Base-by-base conservation (phyloP, 2,329 filamentous ascomycete genomes). In the Calonectria hongkongensis region DNA sequence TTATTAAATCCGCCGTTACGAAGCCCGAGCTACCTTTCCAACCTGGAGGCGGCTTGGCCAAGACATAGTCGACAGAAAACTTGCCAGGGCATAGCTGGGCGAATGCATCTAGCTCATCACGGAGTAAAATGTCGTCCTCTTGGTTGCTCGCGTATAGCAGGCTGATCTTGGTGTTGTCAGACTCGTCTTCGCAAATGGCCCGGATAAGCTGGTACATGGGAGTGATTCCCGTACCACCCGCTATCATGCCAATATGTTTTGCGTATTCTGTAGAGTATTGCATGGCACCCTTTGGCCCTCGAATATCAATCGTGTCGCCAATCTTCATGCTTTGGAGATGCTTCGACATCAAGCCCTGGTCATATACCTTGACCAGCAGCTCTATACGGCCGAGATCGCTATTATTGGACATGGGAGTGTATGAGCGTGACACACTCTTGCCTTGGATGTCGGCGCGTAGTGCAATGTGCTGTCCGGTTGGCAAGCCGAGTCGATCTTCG, bases 371-470 rank as follows among this genome's bases (percentile, higher is more conserved):
- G 33, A 58, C 30, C 2, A 58, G 13, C 12, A 58, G 16, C 33
- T 58, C 54, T n/a, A 58, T 58, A 2, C 54, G 54, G 6, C 54
- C 54, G 4, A 58, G 33, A 25, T 58, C 54, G 33, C 54, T 58
- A 28, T 58, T 58, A 21, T 58, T 58, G 54, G 54, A 58, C 25
- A 58, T 27, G 0, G 54, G 54, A 6, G 54, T 58, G 33, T 58
- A 58, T 25, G 54, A 58, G 5, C 54, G 54, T 0, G 54, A 58
- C 2, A 58, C 54, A 15, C 30, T 58, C 36, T 58, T 58, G n/a
- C 54, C 54, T 58, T 58, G 30, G n/a, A 58, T 58, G 18, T 39
- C 33, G 33, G 54, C 54, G 12, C 54, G 54, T n/a, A 58, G 54
- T 8, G 54, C 54, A 39, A 58, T 58, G n/a, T 58, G 54, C 21